phyloP scores from a whole-genome alignment of 169 alveolate genomes.

The Eimeria zaria region DNA sequence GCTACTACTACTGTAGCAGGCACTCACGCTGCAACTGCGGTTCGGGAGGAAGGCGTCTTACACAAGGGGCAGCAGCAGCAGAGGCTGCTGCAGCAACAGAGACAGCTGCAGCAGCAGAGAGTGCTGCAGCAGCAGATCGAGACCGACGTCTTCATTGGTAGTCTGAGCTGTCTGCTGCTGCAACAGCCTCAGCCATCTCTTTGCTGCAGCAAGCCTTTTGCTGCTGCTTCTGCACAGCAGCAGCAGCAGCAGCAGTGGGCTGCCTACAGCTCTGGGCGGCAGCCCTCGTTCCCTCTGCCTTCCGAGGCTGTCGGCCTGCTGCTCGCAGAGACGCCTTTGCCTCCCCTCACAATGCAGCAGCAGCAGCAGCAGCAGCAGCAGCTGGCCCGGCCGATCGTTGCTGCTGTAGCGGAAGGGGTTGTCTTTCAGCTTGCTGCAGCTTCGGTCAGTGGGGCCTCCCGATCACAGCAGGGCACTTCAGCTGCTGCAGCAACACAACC shows the following conservation, averaged over 20 bases:
- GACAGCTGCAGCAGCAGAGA: too few species aligned
- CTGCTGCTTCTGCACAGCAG: slow-evolving; percentile 37
- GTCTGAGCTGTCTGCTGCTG: slow-evolving; percentile 38
- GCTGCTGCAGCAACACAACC: too few species aligned
- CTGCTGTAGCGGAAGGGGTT: slow-evolving; percentile 29
- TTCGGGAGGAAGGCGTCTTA: not conserved
- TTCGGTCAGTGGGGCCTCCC: not conserved
- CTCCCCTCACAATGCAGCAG: not conserved
- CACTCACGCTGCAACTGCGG: not conserved
- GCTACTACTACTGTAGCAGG: slow-evolving; percentile 12
- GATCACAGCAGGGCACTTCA: not conserved
- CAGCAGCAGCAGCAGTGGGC: slow-evolving; percentile 5
- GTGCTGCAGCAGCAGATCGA: not conserved
- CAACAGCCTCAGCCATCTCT: slow-evolving; percentile 56
- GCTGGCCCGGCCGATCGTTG: slow-evolving; percentile 21
- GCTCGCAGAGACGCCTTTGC: not conserved
- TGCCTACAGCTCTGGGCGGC: not conserved
- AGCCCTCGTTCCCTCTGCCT: not conserved
- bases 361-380: slow-evolving; percentile 38
- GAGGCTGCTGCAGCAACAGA: too few species aligned
- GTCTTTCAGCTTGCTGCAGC: slow-evolving; percentile 28
- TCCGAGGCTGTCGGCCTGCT: not conserved
- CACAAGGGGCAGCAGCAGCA: not conserved
- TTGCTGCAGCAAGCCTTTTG: slow-evolving; percentile 17
- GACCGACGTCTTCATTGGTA: not conserved